Conservation (phyloP, 2,329 filamentous ascomycete genomes). For the Pseudocercospora pini-densiflorae region DNA sequence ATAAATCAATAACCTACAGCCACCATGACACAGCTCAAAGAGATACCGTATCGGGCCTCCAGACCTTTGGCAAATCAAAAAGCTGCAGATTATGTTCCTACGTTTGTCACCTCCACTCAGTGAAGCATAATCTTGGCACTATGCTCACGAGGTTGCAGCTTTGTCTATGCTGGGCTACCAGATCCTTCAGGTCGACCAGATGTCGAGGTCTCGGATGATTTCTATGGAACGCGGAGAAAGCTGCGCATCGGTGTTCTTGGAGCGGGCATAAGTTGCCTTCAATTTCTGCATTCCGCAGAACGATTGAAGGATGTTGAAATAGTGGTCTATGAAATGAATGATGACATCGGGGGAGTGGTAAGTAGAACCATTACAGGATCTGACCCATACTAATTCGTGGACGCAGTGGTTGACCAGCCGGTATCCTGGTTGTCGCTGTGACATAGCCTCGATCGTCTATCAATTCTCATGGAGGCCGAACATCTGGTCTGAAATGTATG, state of each 20-base stretch:
- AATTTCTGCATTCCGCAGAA: constrained; percentile 31
- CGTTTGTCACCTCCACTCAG: neutral
- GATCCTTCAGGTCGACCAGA: constrained; percentile 21
- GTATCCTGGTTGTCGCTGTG: constrained; percentile 41
- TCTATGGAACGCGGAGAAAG: constrained; percentile 29
- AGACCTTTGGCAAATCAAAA: constrained; percentile 12
- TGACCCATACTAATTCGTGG: neutral
- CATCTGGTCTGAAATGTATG: constrained; percentile 32
- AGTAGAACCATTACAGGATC: constrained; percentile 9
- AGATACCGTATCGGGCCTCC: constrained; percentile 6
- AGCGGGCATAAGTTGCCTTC: constrained; percentile 30
- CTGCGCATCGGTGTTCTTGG: constrained; percentile 28
- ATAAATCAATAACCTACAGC: neutral
- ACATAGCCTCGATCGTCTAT: constrained; percentile 40
- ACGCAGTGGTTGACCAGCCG: constrained; percentile 42
- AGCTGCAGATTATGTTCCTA: constrained; percentile 20
- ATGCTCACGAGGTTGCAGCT: neutral
- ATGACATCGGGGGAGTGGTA: constrained; percentile 40
- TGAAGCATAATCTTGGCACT: neutral
- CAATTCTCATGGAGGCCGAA: constrained; percentile 41
- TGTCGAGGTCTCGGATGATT: constrained; percentile 20
- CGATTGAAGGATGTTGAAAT: constrained; percentile 28
- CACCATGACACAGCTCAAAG: neutral
- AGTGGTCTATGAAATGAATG: constrained; percentile 37
- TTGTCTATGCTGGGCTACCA: constrained; percentile 16